These are phyloP conservation scores for Stephanodiscus minutulus DNA, from an alignment of 108 stramenopile species.

Conservation along the genomic window DNA sequence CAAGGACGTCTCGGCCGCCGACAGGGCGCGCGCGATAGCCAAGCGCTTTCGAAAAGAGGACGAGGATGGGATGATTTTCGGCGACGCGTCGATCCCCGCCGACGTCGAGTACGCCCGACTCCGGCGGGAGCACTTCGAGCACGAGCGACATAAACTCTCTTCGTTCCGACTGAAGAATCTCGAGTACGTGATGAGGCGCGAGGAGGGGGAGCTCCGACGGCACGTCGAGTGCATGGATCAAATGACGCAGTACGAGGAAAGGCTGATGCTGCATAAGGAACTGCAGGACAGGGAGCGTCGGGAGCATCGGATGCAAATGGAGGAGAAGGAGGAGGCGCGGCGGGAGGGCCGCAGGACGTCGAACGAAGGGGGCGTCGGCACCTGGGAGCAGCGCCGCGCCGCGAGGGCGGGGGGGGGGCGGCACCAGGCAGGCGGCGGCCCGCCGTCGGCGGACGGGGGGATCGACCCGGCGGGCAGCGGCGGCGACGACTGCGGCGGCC, in stretches of 20 bases:
- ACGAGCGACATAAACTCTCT: constrained; percentile 48
- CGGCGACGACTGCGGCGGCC: background rate
- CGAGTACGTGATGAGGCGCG: constrained; percentile 63
- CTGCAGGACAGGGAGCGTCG: constrained; percentile 37
- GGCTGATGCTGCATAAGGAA: constrained; percentile 30
- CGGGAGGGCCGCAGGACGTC: constrained; percentile 11
- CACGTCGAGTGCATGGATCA: constrained; percentile 58
- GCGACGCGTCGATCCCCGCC: constrained; percentile 5
- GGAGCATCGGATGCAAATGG: constrained; percentile 17
- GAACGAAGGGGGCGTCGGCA: constrained; percentile 64
- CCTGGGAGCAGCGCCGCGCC: constrained; percentile 51
- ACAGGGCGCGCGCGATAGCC: constrained; percentile 44
- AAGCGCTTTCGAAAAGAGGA: constrained; percentile 36
- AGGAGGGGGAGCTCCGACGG: constrained; percentile 53
- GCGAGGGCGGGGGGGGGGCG: constrained; percentile 31
- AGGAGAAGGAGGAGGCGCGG: constrained; percentile 24
- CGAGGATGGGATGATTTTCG: constrained; percentile 24
- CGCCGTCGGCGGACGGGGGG: background rate
- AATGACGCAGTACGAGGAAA: constrained; percentile 42
- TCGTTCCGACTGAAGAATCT: constrained; percentile 65
- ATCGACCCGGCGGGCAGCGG: too few relatives aligned
- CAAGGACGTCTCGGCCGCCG: constrained; percentile 16
- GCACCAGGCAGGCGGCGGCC: background rate
- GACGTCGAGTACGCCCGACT: constrained; percentile 32
- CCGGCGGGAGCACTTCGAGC: constrained; percentile 45